phyloP scores from a whole-genome alignment of 163 green algal genomes.

The Prototheca stagnorum region DNA sequence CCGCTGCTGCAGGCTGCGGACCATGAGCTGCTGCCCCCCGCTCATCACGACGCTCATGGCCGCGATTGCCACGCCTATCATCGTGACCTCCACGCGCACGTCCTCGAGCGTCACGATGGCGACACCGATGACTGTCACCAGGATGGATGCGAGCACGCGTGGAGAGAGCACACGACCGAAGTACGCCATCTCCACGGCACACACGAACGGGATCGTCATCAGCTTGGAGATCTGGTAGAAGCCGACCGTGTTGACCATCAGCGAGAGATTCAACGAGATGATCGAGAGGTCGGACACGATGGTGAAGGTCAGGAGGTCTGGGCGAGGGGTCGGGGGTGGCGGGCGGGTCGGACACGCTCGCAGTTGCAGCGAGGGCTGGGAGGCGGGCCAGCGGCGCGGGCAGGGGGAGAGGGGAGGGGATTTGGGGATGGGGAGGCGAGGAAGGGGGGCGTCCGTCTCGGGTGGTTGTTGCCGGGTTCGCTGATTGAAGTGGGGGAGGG shows the following conservation, averaged over 20 bases:
- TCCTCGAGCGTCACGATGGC: slow-evolving; percentile 83
- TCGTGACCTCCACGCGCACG: slow-evolving; percentile 39
- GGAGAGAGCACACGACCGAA: slow-evolving; percentile 47
- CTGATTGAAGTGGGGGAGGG: too few relatives aligned
- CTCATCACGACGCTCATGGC: slow-evolving; percentile 59
- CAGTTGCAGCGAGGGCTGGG: too few relatives aligned
- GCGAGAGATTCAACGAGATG: slow-evolving; percentile 69
- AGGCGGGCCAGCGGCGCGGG: too few relatives aligned
- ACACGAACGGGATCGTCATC: slow-evolving; percentile 82
- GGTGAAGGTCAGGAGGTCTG: slow-evolving; percentile 63
- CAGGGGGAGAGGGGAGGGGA: too few relatives aligned
- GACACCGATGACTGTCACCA: slow-evolving; percentile 61
- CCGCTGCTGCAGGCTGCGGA: slow-evolving; percentile 66
- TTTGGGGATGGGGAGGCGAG: too few relatives aligned
- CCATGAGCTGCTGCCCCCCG: slow-evolving; percentile 82
- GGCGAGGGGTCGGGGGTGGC: too few relatives aligned
- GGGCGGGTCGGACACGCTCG: too few relatives aligned
- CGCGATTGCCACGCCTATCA: slow-evolving; percentile 54
- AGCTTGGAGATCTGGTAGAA: slow-evolving; percentile 94
- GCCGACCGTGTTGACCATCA: slow-evolving; percentile 77
- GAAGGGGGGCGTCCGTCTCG: too few relatives aligned
- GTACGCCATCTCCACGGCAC: slow-evolving; percentile 63
- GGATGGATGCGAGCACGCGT: slow-evolving; percentile 43
- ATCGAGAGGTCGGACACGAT: slow-evolving; percentile 69
- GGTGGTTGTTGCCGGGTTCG: too few relatives aligned